A percentile compares a stretch with the other conserved stretches of the same genome.
Evolutionary conservation across 352 stramenopile genomes (phyloP).

Genomic region (Phytophthora macrochlamydospora): DNA sequence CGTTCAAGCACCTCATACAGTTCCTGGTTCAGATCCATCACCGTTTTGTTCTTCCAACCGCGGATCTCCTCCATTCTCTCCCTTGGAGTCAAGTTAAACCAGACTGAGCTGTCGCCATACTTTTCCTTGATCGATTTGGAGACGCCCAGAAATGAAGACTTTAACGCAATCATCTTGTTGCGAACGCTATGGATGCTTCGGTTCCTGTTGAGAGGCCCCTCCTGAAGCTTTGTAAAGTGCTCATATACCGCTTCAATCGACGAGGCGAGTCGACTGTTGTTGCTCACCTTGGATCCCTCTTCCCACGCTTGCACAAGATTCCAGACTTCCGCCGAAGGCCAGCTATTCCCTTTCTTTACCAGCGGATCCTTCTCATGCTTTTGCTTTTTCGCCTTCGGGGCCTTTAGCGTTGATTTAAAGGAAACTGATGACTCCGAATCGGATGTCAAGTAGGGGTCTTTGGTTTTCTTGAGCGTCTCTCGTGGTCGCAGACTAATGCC

Average conservation of each 20-base stretch:
- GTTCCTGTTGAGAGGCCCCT: constrained; percentile 18
- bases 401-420: constrained; percentile 1
- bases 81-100: constrained; percentile 34
- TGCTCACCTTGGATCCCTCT: constrained; percentile 17
- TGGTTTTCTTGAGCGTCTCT: constrained; percentile 30
- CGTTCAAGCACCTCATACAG: constrained; percentile 32
- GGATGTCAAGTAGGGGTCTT: constrained; percentile 35
- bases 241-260: constrained; percentile 29
- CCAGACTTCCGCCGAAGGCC: constrained; percentile 36
- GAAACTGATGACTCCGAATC: constrained; percentile 37
- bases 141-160: constrained; percentile 34
- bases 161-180: constrained; percentile 52
- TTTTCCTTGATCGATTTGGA: constrained; percentile 30
- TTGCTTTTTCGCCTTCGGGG: constrained; percentile 1
- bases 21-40: constrained; percentile 37
- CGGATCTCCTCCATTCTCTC: constrained; percentile 33
- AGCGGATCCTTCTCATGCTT: constrained; percentile 7
- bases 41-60: constrained; percentile 37
- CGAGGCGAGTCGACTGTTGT: constrained; percentile 23
- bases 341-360: constrained; percentile 37
- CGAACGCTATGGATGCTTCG: constrained; percentile 38
- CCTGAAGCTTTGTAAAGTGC: constrained; percentile 31
- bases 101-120: constrained; percentile 21
- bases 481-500: constrained; percentile 35
- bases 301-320: constrained; percentile 39